Conservation (phyloP, 148 eudicot genomes). For the Rhododendron henanense region DNA sequence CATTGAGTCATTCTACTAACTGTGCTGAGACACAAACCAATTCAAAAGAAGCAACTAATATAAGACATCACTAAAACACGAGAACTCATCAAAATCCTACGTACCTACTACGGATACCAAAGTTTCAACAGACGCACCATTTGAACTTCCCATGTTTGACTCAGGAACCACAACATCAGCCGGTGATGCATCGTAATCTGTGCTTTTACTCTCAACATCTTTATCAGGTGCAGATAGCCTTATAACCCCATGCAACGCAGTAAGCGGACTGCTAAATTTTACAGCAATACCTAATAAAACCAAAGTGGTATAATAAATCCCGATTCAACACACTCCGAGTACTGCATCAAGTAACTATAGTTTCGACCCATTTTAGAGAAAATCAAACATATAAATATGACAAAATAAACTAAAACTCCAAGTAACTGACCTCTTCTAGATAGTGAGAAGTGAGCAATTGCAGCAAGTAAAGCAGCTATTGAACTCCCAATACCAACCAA, state of each 20-base stretch:
- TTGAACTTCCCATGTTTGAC: constrained; percentile 22
- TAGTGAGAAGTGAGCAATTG: constrained; percentile 36
- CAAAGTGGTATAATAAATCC: constrained; percentile 2
- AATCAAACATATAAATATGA: not conserved
- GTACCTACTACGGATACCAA: constrained; percentile 33
- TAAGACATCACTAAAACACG: not conserved
- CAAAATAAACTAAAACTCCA: not conserved
- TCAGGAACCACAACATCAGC: constrained; percentile 26
- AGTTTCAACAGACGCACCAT: constrained; percentile 28
- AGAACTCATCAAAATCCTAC: not conserved
- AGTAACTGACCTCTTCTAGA: constrained; percentile 44
- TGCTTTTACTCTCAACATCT: constrained; percentile 16
- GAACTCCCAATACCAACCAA: constrained; percentile 65
- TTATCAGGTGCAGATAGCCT: constrained; percentile 22
- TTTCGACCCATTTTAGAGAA: not conserved
- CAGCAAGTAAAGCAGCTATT: constrained; percentile 43
- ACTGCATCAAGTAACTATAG: not conserved
- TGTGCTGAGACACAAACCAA: constrained; percentile 3
- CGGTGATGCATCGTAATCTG: constrained; percentile 25
- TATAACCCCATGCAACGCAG: constrained; percentile 28
- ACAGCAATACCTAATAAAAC: constrained; percentile 43
- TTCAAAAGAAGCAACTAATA: not conserved
- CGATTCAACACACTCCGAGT: constrained; percentile 1
- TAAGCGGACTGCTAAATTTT: constrained; percentile 37
- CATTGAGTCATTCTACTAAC: not conserved